Evolutionary conservation across 2,329 filamentous ascomycete genomes (phyloP).

Genomic region (Talaromyces piceae): DNA sequence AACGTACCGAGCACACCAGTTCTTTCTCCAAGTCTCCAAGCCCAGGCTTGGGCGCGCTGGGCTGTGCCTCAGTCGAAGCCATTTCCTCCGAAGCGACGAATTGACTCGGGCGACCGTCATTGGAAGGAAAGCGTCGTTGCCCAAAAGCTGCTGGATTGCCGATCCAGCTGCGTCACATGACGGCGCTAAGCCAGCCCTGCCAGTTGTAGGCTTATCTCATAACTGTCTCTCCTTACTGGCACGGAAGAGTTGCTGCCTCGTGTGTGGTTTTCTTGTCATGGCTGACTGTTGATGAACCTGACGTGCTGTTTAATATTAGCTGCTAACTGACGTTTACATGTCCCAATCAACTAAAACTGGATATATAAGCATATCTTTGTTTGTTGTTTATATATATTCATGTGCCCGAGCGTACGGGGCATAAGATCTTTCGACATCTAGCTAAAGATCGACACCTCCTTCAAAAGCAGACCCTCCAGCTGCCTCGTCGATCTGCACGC

Average conservation of each 20-base stretch:
- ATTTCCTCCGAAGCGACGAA: conserved; percentile 1
- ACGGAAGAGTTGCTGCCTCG: too few species aligned
- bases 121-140: neutral
- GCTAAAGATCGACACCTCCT: conserved; percentile 3
- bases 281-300: neutral
- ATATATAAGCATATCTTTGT: neutral
- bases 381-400: too few species aligned
- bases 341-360: neutral
- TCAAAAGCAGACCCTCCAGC: conserved; percentile 30
- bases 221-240: too few species aligned
- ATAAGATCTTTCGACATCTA: neutral
- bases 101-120: neutral
- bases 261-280: too few species aligned
- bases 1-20: conserved; percentile 83
- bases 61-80: conserved; percentile 6
- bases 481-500: conserved; percentile 30
- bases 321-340: neutral
- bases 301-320: neutral
- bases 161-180: neutral
- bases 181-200: neutral
- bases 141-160: neutral
- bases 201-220: too few species aligned
- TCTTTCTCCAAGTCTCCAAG: conserved; percentile 76
- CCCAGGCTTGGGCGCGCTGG: conserved; percentile 11
- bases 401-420: too few species aligned